Evolutionary conservation across 768 basidiomycete genomes (phyloP), one percentile per base, ranked within the genome.

Genomic region (Russula vinacea): DNA sequence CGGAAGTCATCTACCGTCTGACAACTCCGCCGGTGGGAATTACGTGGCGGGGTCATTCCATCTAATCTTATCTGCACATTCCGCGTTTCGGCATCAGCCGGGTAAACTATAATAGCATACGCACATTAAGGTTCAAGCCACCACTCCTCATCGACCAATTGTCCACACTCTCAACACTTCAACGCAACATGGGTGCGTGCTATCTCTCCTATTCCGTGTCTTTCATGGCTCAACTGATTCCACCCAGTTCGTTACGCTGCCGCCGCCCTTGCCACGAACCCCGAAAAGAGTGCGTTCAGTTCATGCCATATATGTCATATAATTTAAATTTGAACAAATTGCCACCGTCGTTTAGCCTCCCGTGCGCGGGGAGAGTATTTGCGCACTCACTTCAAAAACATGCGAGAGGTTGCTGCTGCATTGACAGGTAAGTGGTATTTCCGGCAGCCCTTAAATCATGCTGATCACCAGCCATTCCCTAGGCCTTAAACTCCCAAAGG

Each of bases 331-430:
- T 57, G 63, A 54, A 37, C 62, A 58, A 22, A 45, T 16, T 16
- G 22, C 32, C 55, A 16, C 42, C 39, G 62, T 65, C 56, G 26
- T 61, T 57, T 68, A 96, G 93, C 91, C 76, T 87, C 95, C 73
- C 89, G 85, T 74, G 90, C 95, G 64, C 90, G 90, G 73, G 94
- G 94, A 72, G 94, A 96, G 81, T 94, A 98, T 84, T 86, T 97
- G 74, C 92, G 95, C 72, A 98, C 97, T 54, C 96, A 98, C 82
- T 99, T 97, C 88, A 99, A 99, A 89, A 99, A 98, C 86, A 98
- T 97, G 93, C 88, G 92, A 68, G 97, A 99, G 79, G 97, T 98
- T 62, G 95, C 92, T 57, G 96, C 96, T 69, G 94, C 91, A 70
- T 81, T 98, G 68, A 84, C 88, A 69, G 95, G 94, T 93, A 69